A percentile compares a stretch with the other conserved stretches of the same genome.
Conservation (phyloP, 345 rosid species). For the Eucalyptus fibrosa region DNA sequence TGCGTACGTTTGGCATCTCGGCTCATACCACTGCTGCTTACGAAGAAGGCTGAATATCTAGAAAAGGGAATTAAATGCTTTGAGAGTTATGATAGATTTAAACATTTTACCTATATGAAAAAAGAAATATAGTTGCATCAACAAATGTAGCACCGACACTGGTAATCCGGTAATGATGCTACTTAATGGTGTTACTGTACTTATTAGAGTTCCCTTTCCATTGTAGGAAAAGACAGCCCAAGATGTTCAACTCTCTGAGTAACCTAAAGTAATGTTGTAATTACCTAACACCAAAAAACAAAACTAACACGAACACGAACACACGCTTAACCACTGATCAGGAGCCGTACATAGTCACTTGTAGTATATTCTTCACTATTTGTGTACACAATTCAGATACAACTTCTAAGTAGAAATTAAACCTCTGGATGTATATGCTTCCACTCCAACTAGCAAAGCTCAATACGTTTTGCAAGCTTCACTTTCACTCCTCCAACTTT, state of each 20-base stretch:
- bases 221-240: not conserved
- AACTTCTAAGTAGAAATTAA: not conserved
- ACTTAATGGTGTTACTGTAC: not conserved
- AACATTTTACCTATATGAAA: not conserved
- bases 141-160: not conserved
- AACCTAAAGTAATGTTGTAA: not conserved
- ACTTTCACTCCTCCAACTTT: not conserved
- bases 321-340: not conserved
- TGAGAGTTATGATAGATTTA: not conserved
- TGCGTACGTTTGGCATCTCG: slow-evolving; percentile 56
- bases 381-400: not conserved
- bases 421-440: not conserved
- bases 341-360: not conserved
- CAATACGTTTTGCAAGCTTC: not conserved
- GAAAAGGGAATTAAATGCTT: not conserved
- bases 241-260: not conserved
- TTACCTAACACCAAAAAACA: not conserved
- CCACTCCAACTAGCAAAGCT: not conserved
- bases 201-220: not conserved
- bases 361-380: not conserved
- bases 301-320: not conserved
- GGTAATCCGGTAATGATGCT: not conserved
- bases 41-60: slow-evolving; percentile 73
- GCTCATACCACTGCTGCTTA: slow-evolving; percentile 68
- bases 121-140: not conserved